A percentile compares a stretch with the other conserved stretches of the same genome.
phyloP scores from a whole-genome alignment of 768 basidiomycete species.

The Mycena floridula region DNA sequence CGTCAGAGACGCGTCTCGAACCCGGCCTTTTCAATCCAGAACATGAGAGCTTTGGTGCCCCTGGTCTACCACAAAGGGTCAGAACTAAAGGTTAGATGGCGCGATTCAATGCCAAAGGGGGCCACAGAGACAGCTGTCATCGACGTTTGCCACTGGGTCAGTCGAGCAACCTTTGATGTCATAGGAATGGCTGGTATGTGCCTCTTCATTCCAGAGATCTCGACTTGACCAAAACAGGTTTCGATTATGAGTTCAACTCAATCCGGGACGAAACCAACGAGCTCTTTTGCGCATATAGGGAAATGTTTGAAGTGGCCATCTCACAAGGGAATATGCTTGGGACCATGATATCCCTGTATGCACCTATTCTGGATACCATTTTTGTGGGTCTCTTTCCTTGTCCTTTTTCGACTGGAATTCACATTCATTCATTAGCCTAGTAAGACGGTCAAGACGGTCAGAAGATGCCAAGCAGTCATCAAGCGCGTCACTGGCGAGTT shows the following conservation, averaged over 20 bases:
- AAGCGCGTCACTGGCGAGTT: conserved; percentile 66
- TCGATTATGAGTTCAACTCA: conserved; percentile 83
- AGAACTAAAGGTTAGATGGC: conserved; percentile 58
- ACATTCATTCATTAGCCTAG: conserved; percentile 41
- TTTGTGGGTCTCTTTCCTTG: conserved; percentile 40
- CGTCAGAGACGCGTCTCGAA: conserved; percentile 74
- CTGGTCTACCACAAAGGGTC: conserved; percentile 65
- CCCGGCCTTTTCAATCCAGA: conserved; percentile 78
- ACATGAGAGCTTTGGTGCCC: conserved; percentile 64
- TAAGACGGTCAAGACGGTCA: conserved; percentile 38
- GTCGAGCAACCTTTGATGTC: conserved; percentile 82
- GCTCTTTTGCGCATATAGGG: conserved; percentile 73
- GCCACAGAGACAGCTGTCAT: conserved; percentile 31
- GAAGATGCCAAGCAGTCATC: conserved; percentile 57
- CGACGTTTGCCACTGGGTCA: conserved; percentile 79
- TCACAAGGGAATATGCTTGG: conserved; percentile 45
- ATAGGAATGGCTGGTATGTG: conserved; percentile 78
- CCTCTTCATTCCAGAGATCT: not conserved
- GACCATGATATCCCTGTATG: conserved; percentile 47
- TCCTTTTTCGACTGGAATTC: conserved; percentile 1
- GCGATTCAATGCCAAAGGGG: conserved; percentile 33
- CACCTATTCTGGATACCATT: conserved; percentile 46
- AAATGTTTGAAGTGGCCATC: conserved; percentile 76
- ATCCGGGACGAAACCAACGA: conserved; percentile 76
- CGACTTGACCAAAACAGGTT: conserved; percentile 45